phyloP scores from a whole-genome alignment of 306 rosid genomes.

The Cajanus cajan region DNA sequence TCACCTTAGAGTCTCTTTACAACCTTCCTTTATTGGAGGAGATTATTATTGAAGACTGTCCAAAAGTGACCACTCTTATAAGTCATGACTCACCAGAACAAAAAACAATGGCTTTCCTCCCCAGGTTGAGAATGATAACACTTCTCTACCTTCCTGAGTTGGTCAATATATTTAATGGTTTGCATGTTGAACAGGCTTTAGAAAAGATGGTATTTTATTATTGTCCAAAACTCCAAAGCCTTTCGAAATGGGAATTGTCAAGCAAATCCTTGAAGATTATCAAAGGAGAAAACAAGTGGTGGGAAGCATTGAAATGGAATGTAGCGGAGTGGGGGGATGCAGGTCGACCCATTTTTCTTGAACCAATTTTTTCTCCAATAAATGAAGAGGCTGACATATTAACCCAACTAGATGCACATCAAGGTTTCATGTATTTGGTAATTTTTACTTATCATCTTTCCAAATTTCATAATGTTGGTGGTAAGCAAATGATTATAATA shows the following conservation, averaged over 20 bases:
- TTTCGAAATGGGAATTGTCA: background rate
- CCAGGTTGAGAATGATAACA: background rate
- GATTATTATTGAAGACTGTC: constrained; percentile 26
- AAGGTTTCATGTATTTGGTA: background rate
- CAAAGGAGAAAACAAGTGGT: constrained; percentile 24
- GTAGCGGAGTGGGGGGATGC: background rate
- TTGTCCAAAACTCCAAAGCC: constrained; percentile 15
- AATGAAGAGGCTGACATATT: background rate
- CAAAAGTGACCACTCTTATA: background rate
- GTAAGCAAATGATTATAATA: no score
- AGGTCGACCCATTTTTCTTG: background rate
- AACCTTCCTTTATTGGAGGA: background rate
- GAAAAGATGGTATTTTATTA: constrained; percentile 13
- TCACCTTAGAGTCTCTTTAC: background rate
- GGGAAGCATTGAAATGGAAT: constrained; percentile 20
- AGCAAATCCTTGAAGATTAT: background rate
- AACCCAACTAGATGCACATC: background rate
- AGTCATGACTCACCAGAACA: background rate
- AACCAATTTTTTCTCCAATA: constrained; percentile 1
- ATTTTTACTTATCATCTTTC: background rate
- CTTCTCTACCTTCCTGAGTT: constrained; percentile 11
- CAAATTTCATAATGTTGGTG: no score
- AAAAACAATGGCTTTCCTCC: background rate
- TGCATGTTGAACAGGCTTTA: background rate
- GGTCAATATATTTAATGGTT: constrained; percentile 11